Conservation (phyloP, 23 red algal genomes). For the Agarophyton chilense region DNA sequence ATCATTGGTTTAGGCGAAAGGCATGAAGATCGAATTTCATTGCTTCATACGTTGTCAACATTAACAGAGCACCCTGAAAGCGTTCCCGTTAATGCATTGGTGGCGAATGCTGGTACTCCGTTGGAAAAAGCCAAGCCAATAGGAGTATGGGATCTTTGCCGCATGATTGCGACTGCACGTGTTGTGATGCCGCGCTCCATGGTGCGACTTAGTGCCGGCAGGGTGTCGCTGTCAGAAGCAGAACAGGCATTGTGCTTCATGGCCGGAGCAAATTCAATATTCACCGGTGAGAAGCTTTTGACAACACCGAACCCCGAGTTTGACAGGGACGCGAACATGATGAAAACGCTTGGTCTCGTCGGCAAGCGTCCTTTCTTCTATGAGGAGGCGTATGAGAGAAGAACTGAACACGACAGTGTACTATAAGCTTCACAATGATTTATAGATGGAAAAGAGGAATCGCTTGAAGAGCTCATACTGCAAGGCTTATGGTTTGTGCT, state of each 20-base stretch:
- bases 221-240: constrained; percentile 72
- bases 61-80: constrained; percentile 95
- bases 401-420: not conserved
- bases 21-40: constrained; percentile 87
- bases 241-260: constrained; percentile 99
- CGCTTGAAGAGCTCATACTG: too few relatives aligned
- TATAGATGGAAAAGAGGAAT: not conserved
- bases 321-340: constrained; percentile 71
- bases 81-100: constrained; percentile 96
- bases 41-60: constrained; percentile 96
- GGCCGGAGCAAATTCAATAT: constrained; percentile 97
- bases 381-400: constrained; percentile 38
- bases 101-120: constrained; percentile 95
- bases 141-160: constrained; percentile 85
- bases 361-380: constrained; percentile 92
- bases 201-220: constrained; percentile 97
- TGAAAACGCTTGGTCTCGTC: constrained; percentile 74
- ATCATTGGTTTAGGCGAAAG: constrained; percentile 97
- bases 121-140: constrained; percentile 88
- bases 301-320: constrained; percentile 98
- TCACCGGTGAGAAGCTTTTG: constrained; percentile 97
- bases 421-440: not conserved
- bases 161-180: constrained; percentile 97
- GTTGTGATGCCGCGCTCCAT: constrained; percentile 94
- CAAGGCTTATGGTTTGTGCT: too few relatives aligned